Evolutionary conservation across 441 rosid genomes (phyloP), one percentile per base, ranked within the genome.

Genomic region (Croton laevigatus): DNA sequence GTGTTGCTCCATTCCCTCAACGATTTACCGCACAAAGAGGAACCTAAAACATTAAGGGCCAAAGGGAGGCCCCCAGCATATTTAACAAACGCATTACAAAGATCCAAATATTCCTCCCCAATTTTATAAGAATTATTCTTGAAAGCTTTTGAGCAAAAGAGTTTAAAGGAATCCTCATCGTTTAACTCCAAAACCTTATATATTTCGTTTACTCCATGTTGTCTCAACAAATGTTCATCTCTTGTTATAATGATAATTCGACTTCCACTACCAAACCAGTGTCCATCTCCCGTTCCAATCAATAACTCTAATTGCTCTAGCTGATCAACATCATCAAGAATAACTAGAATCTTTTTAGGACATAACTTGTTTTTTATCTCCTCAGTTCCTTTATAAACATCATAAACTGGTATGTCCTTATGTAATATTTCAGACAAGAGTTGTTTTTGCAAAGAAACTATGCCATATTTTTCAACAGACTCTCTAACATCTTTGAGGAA

Each of bases 261-360:
- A 40, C 74, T 75, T 65, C 74, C 74, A 23, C 1, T 14, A 34
- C 74, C 78, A 58, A 75, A 75, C 78, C 78, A 75, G n/a, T 69
- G 16, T 51, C n/a, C 55, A 51, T 51, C 62, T 16, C 59, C 20
- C 1, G 7, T 49, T 27, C 73, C 73, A 19, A 53, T 73, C 64
- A 75, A 75, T 2, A 37, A 19, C 42, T 67, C 23, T n/a, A 73
- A 27, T 11, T 66, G 70, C 8, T 59, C 16, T 14, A 38, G 6
- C 6, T 73, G 38, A 61, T n/a, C 59, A 9, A 73, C 72, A 53
- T 73, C 76, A 61, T 73, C 73, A 53, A 74, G 61, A 51, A 74
- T 45, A 11, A 74, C 44, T 13, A 74, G n/a, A 10, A 42, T 64
- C 62, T 12, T 74, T 53, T 27, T 68, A 4, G 10, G 22, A 27